Evolutionary conservation across 345 rosid species (phyloP), one percentile per base, ranked within the genome.

Genomic region (Pugionium dolabratum): DNA sequence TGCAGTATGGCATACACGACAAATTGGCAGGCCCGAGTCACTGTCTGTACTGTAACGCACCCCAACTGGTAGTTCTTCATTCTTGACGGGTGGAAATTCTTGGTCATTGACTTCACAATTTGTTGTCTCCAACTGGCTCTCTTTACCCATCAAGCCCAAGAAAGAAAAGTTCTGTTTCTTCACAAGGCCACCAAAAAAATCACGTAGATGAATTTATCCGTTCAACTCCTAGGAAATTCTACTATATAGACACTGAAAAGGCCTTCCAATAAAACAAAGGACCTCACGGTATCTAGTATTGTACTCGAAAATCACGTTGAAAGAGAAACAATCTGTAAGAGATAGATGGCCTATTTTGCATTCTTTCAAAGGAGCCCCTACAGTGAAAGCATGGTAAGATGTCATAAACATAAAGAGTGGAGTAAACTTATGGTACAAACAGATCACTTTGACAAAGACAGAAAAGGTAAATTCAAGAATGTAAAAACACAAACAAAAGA

Each of bases 1-100:
- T 61, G 80, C 83, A 79, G 96, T 90, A 18, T 93, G 98, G 81
- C 98, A 93, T 10, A 93, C 98, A 54, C 98, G 98, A 67, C 98
- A 93, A 62, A 84, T 65, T 45, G 89, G 76, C 53, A 77, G 49
- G 30, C 91, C 88, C 1, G 78, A 78, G 77, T 91, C 96, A 65
- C 74, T 89, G 72, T 92, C 98, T 59, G 79, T 56, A 77, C 94
- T 89, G 59, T 59, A 66, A 35, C 78, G 82, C 2, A 88, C 79
- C 26, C 59, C 54, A 10, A 39, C 54, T 58, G 76, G 74, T 37
- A 75, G 62, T 42, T 84, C 82, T 44, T 78, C 83, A 73, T 50
- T 78, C 62, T 76, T 83, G 64, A 60, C 36, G 67, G 79, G 77
- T 30, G 78, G 75, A 64, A 41, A 56, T 65, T 51, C 60, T 33